Evolutionary conservation across 768 basidiomycete genomes (phyloP), one percentile per base, ranked within the genome.

Genomic region (Leccinum uliginosum): DNA sequence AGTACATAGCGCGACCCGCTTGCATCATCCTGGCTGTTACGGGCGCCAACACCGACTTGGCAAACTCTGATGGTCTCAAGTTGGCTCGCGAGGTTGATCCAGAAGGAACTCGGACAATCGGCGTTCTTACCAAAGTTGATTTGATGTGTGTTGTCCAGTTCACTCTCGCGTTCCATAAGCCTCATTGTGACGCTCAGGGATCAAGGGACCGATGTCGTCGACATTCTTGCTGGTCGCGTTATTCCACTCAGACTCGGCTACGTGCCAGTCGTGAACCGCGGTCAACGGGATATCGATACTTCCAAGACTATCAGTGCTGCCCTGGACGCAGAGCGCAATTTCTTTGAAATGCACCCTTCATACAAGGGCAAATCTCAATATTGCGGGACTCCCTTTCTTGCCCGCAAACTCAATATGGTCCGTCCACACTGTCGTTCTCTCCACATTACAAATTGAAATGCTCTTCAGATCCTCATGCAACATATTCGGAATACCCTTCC

Each of bases 1-100:
- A 95, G 74, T 98, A 88, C 68, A 98, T 98, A 67, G 86, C 91
- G 17, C 93, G 93, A 71, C 89, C 96, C 38, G 90, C 93, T 53
- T 96, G 93, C 76, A 96, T 98, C 74, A 85, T 98, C 64, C 85
- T 98, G 53, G 96, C 96, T 34, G 96, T 98, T 60, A 97, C 96
- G 0, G 89, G 87, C 38, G 96, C 93, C 63, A 98, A 98, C 71
- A 88, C 85, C 48, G 97, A 99, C 78, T 80, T 99, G 81, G 97
- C 97, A 58, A 99, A 98, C 74, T 98, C 96, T 19, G 97, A 98
- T 72, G 96, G 97, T 50, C 73, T 97, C 68, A 96, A 97, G 77
- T 76, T 98, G 80, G 96, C 94, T 51, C 81, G 97, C 59, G 94
- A 98, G 67, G 94, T 98, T 24, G 97, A 99, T 69, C 95, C 96